These are phyloP conservation scores for Epichloe festucae DNA, from an alignment of 2,329 filamentous ascomycete genomes.

Conservation along the genomic window DNA sequence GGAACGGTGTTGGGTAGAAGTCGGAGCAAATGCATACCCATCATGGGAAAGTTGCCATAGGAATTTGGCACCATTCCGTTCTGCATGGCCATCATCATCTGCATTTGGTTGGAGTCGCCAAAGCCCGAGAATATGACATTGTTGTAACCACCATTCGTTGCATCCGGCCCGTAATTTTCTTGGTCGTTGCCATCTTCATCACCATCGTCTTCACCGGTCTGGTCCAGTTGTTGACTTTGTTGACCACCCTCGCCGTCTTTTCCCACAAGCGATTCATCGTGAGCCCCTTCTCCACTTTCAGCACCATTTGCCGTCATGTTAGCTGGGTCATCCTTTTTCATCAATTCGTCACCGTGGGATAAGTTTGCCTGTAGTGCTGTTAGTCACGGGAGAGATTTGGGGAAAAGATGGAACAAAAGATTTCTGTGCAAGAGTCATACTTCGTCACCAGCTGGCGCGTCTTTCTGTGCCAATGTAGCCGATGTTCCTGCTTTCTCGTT, in stretches of 20 bases:
- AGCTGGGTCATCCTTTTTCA: neutral
- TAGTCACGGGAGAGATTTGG: neutral
- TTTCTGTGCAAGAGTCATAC: neutral
- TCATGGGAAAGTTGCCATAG: constrained; percentile 58
- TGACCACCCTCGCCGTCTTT: constrained; percentile 1
- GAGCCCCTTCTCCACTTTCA: constrained; percentile 2
- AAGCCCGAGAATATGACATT: constrained; percentile 45
- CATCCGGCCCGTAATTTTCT: constrained; percentile 22
- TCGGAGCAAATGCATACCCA: constrained; percentile 52
- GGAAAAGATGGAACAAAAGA: neutral
- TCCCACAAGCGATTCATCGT: neutral
- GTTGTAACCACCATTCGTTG: constrained; percentile 36
- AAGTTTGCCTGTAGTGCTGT: neutral
- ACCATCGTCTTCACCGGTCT: constrained; percentile 9
- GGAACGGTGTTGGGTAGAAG: neutral
- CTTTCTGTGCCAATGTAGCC: neutral
- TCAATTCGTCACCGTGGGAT: neutral
- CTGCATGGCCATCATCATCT: constrained; percentile 68
- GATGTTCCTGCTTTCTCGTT: neutral
- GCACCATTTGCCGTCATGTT: neutral
- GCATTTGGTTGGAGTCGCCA: constrained; percentile 63
- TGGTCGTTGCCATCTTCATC: constrained; percentile 16
- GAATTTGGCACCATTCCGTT: constrained; percentile 46
- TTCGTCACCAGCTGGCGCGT: neutral
- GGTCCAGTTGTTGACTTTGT: constrained; percentile 5